Evolutionary conservation across 2,329 filamentous ascomycete genomes (phyloP).

Genomic region (Sarocladium strictum): DNA sequence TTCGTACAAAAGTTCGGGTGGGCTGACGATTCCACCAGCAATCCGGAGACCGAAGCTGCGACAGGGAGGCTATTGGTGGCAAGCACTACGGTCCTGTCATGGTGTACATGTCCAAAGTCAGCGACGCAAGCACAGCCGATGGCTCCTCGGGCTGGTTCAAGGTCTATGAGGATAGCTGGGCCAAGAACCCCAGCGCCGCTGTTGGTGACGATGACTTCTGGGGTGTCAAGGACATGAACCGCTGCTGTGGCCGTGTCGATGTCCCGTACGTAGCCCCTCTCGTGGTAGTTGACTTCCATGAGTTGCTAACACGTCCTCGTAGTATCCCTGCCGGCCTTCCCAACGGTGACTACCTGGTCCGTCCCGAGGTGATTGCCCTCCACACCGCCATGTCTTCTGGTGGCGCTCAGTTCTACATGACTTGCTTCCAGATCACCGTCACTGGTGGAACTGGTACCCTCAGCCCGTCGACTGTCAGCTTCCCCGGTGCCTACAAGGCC

Average conservation of each 20-base stretch:
- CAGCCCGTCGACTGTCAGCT: slow-evolving; percentile 17
- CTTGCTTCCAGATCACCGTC: slow-evolving; percentile 20
- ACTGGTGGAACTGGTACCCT: slow-evolving; percentile 19
- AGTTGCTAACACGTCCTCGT: background rate
- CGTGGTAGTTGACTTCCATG: background rate
- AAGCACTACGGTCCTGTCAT: slow-evolving; percentile 49
- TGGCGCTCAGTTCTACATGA: slow-evolving; percentile 32
- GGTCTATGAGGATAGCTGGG: slow-evolving; percentile 42
- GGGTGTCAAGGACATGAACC: slow-evolving; percentile 35
- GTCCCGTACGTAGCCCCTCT: slow-evolving; percentile 18
- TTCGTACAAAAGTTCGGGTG: too few species aligned
- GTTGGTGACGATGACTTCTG: slow-evolving; percentile 40
- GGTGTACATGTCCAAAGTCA: slow-evolving; percentile 44
- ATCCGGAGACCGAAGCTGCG: slow-evolving; percentile 38
- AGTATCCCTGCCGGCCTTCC: slow-evolving; percentile 38
- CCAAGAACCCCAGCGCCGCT: slow-evolving; percentile 20
- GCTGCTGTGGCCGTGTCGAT: slow-evolving; percentile 35
- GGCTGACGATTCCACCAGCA: slow-evolving; percentile 24
- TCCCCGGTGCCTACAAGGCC: slow-evolving; percentile 19
- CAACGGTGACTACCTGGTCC: slow-evolving; percentile 46
- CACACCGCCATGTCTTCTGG: slow-evolving; percentile 32
- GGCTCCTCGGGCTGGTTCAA: slow-evolving; percentile 45
- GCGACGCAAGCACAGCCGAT: slow-evolving; percentile 38
- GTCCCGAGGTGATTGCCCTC: slow-evolving; percentile 48
- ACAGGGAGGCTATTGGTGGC: slow-evolving; percentile 45